Percentiles rank a stretch among this genome's conserved stretches.
These are phyloP conservation scores for Ramaria rubella DNA, from an alignment of 768 basidiomycete species.

Conservation along the genomic window DNA sequence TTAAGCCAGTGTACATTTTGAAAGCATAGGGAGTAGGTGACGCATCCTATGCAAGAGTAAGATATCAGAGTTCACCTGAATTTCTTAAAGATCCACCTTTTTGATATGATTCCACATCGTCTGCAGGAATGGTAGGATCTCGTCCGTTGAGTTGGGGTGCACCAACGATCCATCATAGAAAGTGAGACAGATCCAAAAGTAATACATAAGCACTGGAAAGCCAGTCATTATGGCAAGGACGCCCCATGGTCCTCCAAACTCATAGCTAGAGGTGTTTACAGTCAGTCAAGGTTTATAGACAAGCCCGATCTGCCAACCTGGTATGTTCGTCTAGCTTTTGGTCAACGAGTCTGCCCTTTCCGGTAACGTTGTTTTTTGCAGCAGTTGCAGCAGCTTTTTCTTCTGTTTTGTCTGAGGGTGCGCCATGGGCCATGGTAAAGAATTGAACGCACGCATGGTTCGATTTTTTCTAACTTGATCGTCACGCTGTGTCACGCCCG, in stretches of 20 bases:
- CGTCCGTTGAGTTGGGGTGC: constrained; percentile 57
- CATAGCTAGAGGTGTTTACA: constrained; percentile 58
- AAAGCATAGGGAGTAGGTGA: constrained; percentile 84
- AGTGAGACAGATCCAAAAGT: constrained; percentile 95
- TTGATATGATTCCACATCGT: constrained; percentile 83
- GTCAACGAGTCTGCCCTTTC: constrained; percentile 4
- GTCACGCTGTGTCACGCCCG: not conserved
- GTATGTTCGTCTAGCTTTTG: not conserved
- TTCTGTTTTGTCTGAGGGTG: constrained; percentile 4
- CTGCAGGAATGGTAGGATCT: constrained; percentile 68
- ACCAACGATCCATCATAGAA: constrained; percentile 87
- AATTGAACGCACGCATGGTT: not conserved
- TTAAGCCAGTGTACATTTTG: constrained; percentile 84
- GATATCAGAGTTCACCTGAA: not conserved
- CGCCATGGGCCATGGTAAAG: not conserved
- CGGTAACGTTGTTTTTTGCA: constrained; percentile 6
- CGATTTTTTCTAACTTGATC: not conserved
- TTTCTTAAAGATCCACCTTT: constrained; percentile 43
- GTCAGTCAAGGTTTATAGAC: not conserved
- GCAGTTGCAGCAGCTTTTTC: constrained; percentile 9
- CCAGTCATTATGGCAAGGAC: constrained; percentile 89
- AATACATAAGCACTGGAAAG: constrained; percentile 96
- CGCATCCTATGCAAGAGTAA: constrained; percentile 58
- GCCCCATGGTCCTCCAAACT: constrained; percentile 93
- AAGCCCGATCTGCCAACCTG: not conserved